phyloP scores from a whole-genome alignment of 352 stramenopile genomes.

The Phytophthora idaei region DNA sequence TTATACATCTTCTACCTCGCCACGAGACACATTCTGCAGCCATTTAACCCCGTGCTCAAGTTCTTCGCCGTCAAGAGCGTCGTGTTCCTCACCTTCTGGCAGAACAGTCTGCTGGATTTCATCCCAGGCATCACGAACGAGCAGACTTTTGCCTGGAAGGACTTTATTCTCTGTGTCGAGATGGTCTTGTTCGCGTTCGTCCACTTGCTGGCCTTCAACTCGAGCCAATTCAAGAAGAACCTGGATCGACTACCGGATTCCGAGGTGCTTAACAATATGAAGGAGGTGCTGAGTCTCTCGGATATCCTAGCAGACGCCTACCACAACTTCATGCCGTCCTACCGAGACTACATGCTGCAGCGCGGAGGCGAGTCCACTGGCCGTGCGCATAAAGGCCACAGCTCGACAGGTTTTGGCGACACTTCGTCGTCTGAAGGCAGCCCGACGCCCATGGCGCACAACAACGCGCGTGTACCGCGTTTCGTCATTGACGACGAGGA shows the following conservation, averaged over 20 bases:
- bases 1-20: slow-evolving; percentile 92
- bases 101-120: slow-evolving; percentile 86
- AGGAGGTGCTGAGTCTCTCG: slow-evolving; percentile 83
- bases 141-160: slow-evolving; percentile 90
- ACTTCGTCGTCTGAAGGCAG: slow-evolving; percentile 57
- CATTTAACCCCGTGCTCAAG: slow-evolving; percentile 91
- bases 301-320: slow-evolving; percentile 84
- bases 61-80: slow-evolving; percentile 93
- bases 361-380: slow-evolving; percentile 57
- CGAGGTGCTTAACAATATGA: slow-evolving; percentile 89
- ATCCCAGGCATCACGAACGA: slow-evolving; percentile 86
- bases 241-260: slow-evolving; percentile 73
- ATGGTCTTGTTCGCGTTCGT: slow-evolving; percentile 88
- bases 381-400: slow-evolving; percentile 34
- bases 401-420: slow-evolving; percentile 51
- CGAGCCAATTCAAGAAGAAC: slow-evolving; percentile 84
- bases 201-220: slow-evolving; percentile 82
- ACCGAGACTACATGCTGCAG: slow-evolving; percentile 87
- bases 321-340: slow-evolving; percentile 90
- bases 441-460: slow-evolving; percentile 57
- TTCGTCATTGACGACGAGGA: slow-evolving; percentile 85
- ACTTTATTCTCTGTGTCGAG: slow-evolving; percentile 91
- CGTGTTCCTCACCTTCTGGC: slow-evolving; percentile 94
- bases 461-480: slow-evolving; percentile 57
- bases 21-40: slow-evolving; percentile 84